phyloP scores from a whole-genome alignment of 768 basidiomycete genomes.

The Lactifluus rugatus region DNA sequence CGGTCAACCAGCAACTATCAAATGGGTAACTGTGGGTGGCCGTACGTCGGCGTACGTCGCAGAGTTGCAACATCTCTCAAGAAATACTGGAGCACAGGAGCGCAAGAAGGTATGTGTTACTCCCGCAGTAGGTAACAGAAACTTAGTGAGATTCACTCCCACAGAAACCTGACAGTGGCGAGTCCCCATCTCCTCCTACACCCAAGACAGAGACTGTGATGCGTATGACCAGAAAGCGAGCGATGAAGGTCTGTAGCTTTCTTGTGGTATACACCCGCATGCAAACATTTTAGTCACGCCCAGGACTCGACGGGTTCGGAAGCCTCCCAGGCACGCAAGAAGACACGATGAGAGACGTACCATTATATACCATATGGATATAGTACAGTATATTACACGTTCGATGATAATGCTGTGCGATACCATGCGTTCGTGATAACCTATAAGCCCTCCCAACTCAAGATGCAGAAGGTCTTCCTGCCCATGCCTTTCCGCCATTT shows the following conservation, averaged over 20 bases:
- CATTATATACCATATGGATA: neutral
- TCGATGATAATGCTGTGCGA: neutral
- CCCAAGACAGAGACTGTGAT: constrained; percentile 16
- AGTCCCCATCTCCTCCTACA: constrained; percentile 22
- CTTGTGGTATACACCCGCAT: neutral
- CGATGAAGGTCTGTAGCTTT: constrained; percentile 14
- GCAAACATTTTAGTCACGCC: neutral
- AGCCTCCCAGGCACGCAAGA: neutral
- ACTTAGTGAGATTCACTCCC: neutral
- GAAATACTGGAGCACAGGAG: neutral
- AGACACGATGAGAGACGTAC: neutral
- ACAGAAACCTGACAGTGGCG: constrained; percentile 16
- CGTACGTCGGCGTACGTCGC: constrained; percentile 64
- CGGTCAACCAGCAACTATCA: constrained; percentile 61
- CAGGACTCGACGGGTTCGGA: neutral
- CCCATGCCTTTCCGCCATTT: constrained; percentile 33
- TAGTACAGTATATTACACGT: neutral
- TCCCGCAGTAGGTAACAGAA: neutral
- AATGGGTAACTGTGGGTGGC: constrained; percentile 67
- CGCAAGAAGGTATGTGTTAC: neutral
- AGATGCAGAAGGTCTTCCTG: constrained; percentile 21
- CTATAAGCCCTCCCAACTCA: neutral
- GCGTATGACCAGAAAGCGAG: constrained; percentile 16
- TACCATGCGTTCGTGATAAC: neutral
- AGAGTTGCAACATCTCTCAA: constrained; percentile 43